phyloP scores from a whole-genome alignment of 371 early-diverging fungal species.

The Chytridium lagenaria region DNA sequence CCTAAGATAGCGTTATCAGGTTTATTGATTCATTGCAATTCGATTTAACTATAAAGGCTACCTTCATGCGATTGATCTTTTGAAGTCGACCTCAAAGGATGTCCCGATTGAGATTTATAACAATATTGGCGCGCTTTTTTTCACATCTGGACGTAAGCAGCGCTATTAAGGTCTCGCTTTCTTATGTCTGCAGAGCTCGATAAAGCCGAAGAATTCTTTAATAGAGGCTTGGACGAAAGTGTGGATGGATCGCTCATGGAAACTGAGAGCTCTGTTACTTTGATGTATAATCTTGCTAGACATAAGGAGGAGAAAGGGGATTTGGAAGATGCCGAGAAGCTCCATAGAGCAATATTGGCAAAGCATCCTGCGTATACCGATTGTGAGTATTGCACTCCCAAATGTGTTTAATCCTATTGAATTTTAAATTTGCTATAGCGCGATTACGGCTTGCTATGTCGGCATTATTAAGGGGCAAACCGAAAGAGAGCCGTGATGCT shows the following conservation, averaged over 20 bases:
- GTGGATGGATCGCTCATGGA: conserved; percentile 5
- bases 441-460: conserved; percentile 77
- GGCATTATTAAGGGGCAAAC: conserved; percentile 56
- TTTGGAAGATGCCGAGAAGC: conserved; percentile 64
- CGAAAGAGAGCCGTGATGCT: conserved; percentile 66
- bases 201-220: conserved; percentile 21
- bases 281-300: conserved; percentile 86
- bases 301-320: conserved; percentile 72
- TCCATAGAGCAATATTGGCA: conserved; percentile 67
- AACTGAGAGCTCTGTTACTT: conserved; percentile 50
- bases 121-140: conserved; percentile 80
- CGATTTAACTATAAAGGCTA: conserved; percentile 12
- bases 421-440: too few species aligned
- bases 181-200: conserved; percentile 20
- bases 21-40: conserved; percentile 26
- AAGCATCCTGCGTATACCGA: conserved; percentile 75
- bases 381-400: conserved; percentile 26
- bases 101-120: conserved; percentile 75
- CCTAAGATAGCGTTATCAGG: conserved; percentile 38
- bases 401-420: neutral
- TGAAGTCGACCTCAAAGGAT: conserved; percentile 31
- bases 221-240: conserved; percentile 18
- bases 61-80: conserved; percentile 27
- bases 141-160: conserved; percentile 42
- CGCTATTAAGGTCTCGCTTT: neutral